Conservation (phyloP, 164 flowering plant genomes). For the Taxillus chinensis region DNA sequence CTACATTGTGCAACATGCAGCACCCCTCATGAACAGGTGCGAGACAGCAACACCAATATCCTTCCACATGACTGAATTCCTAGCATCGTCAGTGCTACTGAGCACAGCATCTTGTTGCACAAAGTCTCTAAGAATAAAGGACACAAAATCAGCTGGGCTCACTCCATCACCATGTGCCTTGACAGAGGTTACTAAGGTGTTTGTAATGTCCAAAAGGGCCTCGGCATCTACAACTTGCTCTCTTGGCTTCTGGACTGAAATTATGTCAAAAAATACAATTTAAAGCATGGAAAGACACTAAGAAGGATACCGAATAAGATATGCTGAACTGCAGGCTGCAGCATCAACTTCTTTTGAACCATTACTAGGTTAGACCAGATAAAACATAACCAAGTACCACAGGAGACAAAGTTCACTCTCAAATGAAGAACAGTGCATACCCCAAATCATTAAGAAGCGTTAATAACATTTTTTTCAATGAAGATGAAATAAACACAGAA, state of each 20-base stretch:
- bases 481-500: too few relatives aligned
- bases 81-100: constrained; percentile 15
- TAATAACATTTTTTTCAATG: too few relatives aligned
- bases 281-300: too few relatives aligned
- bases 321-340: too few relatives aligned
- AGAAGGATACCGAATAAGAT: too few relatives aligned
- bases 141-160: not conserved
- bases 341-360: too few relatives aligned
- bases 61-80: constrained; percentile 39
- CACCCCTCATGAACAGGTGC: constrained; percentile 29
- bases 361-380: too few relatives aligned
- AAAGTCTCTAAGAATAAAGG: constrained; percentile 8
- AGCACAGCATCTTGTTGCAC: constrained; percentile 21
- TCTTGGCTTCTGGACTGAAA: constrained; percentile 5
- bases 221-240: constrained; percentile 7
- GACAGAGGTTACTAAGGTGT: not conserved
- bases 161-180: constrained; percentile 1
- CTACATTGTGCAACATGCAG: constrained; percentile 70
- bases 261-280: not conserved
- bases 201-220: constrained; percentile 2
- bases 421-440: too few relatives aligned
- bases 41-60: constrained; percentile 54
- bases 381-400: too few relatives aligned
- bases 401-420: too few relatives aligned
- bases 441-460: too few relatives aligned